phyloP scores from a whole-genome alignment of 108 stramenopile genomes.

The Epithemia pelagica region DNA sequence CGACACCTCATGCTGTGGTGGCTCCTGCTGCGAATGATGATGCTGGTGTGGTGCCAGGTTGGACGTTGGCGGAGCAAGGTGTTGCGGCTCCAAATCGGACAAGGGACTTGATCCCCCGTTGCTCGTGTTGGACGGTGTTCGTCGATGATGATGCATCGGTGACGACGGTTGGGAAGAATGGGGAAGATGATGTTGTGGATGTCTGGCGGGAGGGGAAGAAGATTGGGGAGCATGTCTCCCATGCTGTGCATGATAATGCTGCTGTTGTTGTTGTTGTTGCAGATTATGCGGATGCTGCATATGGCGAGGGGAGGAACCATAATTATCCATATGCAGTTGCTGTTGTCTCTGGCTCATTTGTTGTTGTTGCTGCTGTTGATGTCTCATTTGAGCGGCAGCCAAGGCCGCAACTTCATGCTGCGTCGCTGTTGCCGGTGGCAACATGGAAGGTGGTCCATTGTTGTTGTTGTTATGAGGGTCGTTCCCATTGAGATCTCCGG shows the following conservation, averaged over 20 bases:
- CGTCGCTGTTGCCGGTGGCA: conserved; percentile 4
- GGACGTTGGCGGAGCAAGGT: too few species aligned
- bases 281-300: neutral
- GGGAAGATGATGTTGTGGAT: neutral
- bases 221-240: neutral
- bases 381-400: conserved; percentile 1
- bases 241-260: neutral
- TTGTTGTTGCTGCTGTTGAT: conserved; percentile 14
- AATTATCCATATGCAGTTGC: too few species aligned
- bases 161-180: too few species aligned
- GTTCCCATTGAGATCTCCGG: neutral
- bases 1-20: conserved; percentile 21
- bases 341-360: too few species aligned
- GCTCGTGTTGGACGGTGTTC: too few species aligned
- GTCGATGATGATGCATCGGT: too few species aligned
- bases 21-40: neutral
- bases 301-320: too few species aligned
- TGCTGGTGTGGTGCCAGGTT: conserved; percentile 5
- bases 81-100: too few species aligned
- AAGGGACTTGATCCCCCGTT: too few species aligned
- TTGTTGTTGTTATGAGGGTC: too few species aligned
- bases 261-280: conserved; percentile 2
- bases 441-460: too few species aligned
- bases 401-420: neutral
- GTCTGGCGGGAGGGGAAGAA: neutral